Evolutionary conservation across 2,329 filamentous ascomycete species (phyloP).

Genomic region (Trichoderma atrobrunneum): DNA sequence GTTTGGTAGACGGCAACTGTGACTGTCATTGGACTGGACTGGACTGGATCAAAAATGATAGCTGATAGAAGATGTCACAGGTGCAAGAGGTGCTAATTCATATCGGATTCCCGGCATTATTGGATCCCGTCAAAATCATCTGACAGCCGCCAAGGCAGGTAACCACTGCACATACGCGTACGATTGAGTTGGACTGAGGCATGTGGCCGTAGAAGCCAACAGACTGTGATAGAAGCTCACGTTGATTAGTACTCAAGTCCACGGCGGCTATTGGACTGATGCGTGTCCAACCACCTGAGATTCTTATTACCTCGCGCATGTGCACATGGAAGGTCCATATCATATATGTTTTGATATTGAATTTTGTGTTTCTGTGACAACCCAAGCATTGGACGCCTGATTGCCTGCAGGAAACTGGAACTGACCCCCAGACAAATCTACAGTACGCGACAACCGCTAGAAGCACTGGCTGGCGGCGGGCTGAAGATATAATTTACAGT

Average conservation of each 20-base stretch:
- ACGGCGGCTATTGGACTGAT: background rate
- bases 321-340: background rate
- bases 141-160: background rate
- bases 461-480: background rate
- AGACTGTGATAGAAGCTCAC: conserved; percentile 3
- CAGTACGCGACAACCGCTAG: background rate
- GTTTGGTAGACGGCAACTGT: background rate
- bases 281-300: background rate
- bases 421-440: background rate
- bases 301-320: background rate
- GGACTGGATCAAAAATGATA: background rate
- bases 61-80: background rate
- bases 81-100: background rate
- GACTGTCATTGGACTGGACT: background rate
- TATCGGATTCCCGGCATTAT: background rate
- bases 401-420: background rate
- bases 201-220: conserved; percentile 18
- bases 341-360: background rate
- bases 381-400: background rate
- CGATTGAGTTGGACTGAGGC: background rate
- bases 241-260: background rate
- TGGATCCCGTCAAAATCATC: background rate
- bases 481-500: background rate
- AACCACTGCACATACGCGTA: background rate
- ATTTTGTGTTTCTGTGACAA: background rate